Percentiles rank a stretch among this genome's conserved stretches.
Conservation (phyloP, 805 yeast species). For the Debaryomyces maramus region DNA sequence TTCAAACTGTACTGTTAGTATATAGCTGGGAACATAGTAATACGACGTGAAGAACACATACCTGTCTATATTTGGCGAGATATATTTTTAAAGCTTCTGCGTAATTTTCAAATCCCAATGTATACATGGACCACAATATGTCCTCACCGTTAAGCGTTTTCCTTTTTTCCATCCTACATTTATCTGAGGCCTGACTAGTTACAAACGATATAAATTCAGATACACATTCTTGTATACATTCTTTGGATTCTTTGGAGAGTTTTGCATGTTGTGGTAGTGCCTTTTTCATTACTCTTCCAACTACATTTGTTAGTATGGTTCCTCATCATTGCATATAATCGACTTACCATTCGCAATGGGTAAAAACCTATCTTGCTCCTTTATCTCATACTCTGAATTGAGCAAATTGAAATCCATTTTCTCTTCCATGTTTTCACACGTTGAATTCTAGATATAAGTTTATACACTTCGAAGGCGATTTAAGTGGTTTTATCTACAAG, state of each 20-base stretch:
- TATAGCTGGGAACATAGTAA: neutral
- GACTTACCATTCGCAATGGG: conserved; percentile 45
- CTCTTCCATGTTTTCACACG: neutral
- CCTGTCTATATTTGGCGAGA: conserved; percentile 28
- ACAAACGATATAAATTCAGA: conserved; percentile 79
- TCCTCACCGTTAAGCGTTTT: conserved; percentile 82
- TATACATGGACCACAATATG: conserved; percentile 62
- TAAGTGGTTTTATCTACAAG: no score
- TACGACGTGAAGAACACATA: conserved; percentile 5
- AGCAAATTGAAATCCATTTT: conserved; percentile 10
- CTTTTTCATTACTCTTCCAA: conserved; percentile 73
- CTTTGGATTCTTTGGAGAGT: conserved; percentile 77
- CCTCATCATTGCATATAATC: neutral
- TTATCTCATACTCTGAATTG: conserved; percentile 42
- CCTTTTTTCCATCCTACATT: conserved; percentile 67
- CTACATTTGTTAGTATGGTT: conserved; percentile 20
- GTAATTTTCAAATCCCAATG: conserved; percentile 76
- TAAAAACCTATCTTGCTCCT: conserved; percentile 44
- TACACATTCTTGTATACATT: conserved; percentile 80
- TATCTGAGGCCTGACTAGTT: conserved; percentile 78
- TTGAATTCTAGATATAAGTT: neutral
- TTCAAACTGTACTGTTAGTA: conserved; percentile 16
- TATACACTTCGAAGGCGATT: neutral
- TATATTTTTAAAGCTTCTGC: conserved; percentile 76
- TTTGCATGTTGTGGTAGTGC: conserved; percentile 74